These are phyloP conservation scores for Polytolypa hystricis DNA, from an alignment of 2,329 filamentous ascomycete genomes.

Conservation along the genomic window DNA sequence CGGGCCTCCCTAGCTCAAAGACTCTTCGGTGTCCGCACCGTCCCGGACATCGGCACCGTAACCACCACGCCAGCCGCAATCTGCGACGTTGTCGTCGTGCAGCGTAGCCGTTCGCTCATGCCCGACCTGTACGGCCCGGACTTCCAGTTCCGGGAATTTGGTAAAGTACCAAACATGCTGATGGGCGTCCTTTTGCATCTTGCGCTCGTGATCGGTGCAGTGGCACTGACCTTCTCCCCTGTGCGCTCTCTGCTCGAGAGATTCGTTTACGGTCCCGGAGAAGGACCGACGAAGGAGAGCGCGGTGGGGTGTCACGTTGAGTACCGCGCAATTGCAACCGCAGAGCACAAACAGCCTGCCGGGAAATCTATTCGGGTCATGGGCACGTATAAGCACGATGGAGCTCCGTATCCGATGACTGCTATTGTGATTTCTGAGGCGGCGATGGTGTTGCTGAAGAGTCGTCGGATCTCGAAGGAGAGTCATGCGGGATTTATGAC, in stretches of 20 bases:
- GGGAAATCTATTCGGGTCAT: slow-evolving; percentile 28
- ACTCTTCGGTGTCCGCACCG: slow-evolving; percentile 41
- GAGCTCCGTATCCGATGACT: slow-evolving; percentile 34
- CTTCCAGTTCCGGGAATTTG: slow-evolving; percentile 49
- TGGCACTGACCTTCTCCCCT: slow-evolving; percentile 41
- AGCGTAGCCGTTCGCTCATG: slow-evolving; percentile 49
- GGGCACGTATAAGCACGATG: slow-evolving; percentile 31
- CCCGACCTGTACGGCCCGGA: slow-evolving; percentile 46
- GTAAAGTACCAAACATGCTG: slow-evolving; percentile 40
- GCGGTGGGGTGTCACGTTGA: slow-evolving; percentile 29
- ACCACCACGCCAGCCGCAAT: slow-evolving; percentile 43
- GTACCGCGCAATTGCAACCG: slow-evolving; percentile 35
- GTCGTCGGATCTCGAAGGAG: slow-evolving; percentile 29
- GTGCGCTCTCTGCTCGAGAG: slow-evolving; percentile 41
- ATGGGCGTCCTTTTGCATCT: slow-evolving; percentile 40
- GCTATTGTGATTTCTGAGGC: slow-evolving; percentile 34
- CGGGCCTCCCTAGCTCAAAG: slow-evolving; percentile 14
- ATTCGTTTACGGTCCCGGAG: slow-evolving; percentile 40
- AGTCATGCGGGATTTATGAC: slow-evolving; percentile 39
- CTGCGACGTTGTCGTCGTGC: slow-evolving; percentile 46
- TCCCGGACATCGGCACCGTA: slow-evolving; percentile 48
- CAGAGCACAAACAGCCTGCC: slow-evolving; percentile 22
- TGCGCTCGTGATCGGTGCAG: slow-evolving; percentile 33
- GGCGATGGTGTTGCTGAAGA: slow-evolving; percentile 33
- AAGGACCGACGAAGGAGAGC: slow-evolving; percentile 37